A percentile compares a stretch with the other conserved stretches of the same genome.
Evolutionary conservation across 805 yeast genomes (phyloP).

Genomic region (Cyberlindnera galapagoensis): DNA sequence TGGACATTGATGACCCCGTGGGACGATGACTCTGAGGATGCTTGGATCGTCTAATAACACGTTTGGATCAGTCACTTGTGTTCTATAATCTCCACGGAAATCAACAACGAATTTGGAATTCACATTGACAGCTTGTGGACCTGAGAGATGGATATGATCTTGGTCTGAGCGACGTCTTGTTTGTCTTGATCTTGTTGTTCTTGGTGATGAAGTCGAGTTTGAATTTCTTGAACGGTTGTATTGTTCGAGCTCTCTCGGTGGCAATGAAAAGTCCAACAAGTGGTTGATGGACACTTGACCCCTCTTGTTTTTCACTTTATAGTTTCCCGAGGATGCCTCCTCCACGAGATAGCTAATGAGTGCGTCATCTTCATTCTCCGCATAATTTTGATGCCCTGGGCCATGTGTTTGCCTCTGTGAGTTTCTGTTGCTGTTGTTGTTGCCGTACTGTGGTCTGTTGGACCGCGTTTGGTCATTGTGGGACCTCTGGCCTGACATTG

Average conservation of each 20-base stretch:
- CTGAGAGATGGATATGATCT: constrained; percentile 44
- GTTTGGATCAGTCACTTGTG: constrained; percentile 69
- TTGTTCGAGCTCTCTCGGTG: constrained; percentile 26
- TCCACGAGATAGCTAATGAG: constrained; percentile 8
- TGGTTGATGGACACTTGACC: constrained; percentile 55
- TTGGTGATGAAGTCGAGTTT: neutral
- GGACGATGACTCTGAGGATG: constrained; percentile 67
- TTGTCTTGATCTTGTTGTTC: constrained; percentile 7
- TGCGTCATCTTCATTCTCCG: too few relatives aligned
- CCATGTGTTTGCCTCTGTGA: too few relatives aligned
- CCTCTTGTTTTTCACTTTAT: constrained; percentile 31
- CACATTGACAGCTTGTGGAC: constrained; percentile 71
- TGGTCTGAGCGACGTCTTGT: constrained; percentile 23
- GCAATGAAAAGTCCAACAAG: constrained; percentile 50
- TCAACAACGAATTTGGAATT: constrained; percentile 82
- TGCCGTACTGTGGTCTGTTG: too few relatives aligned
- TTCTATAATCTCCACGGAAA: constrained; percentile 43
- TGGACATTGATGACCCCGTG: constrained; percentile 79
- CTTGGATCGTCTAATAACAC: constrained; percentile 54
- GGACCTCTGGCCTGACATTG: too few relatives aligned
- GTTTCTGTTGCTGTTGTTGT: too few relatives aligned
- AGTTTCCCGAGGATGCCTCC: constrained; percentile 1
- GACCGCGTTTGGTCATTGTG: too few relatives aligned
- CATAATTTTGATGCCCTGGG: too few relatives aligned
- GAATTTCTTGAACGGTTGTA: too few relatives aligned